Evolutionary conservation across 2,329 filamentous ascomycete genomes (phyloP), one percentile per base, ranked within the genome.

Genomic region (Aspergillus terreus): DNA sequence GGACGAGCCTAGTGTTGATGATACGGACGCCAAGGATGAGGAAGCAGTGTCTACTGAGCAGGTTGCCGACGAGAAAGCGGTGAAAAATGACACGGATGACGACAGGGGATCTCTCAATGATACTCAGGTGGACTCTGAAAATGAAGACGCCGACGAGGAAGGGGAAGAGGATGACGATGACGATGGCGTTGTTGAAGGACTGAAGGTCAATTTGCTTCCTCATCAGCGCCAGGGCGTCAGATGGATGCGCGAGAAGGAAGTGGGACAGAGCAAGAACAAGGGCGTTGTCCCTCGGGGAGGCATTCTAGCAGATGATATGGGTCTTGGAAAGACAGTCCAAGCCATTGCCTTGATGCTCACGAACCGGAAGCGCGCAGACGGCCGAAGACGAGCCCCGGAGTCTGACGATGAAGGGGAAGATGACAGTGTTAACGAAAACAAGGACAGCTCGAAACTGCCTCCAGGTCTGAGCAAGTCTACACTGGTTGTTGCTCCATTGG

Each of bases 171-270:
- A 78, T 4, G 76, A 81, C 23, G 74, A 80, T 5, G 74, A 80
- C 49, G 77, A 86, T 65, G 85, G 80, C 46, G 82, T 75, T 55
- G 78, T 96, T 0, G 86, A 91, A 49, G 94, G 92, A 1, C 80
- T 99, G 54, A 88, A 86, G 50, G 90, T 97, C 54, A 92, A 88
- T 63, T 79, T 99, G 2, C 79, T 99, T 0, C 92, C 92, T 4
- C 94, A 99, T 72, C 94, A 99, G 71, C 84, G 96, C 12, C 90
- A 96, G 50, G 94, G 94, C 62, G 87, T 97, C 1, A 83, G 86
- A 51, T 99, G 94, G 92, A 96, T 99, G 90, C 86, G 82, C 50
- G 88, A 92, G 53, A 90, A 95, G 63, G 94, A 99, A 72, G 85
- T 90, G 10, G 92, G 92, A 2, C 84, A 85, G 15, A 84, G 88